Evolutionary conservation across 2,329 filamentous ascomycete species (phyloP).

Genomic region (Sporothrix brasiliensis): DNA sequence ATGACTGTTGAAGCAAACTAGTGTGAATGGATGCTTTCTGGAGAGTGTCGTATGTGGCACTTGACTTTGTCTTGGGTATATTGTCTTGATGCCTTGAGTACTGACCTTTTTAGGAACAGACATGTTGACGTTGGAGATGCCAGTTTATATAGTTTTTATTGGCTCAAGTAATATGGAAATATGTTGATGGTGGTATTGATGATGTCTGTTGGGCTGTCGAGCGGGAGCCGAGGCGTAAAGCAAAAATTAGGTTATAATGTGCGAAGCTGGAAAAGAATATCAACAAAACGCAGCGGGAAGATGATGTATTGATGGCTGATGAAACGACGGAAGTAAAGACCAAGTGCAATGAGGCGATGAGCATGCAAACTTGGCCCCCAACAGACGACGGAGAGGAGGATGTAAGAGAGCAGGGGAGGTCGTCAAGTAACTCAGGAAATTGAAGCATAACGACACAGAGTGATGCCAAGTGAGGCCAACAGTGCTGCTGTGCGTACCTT

Average conservation of each 20-base stretch:
- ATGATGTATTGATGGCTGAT: background rate
- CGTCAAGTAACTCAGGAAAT: background rate
- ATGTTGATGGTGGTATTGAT: background rate
- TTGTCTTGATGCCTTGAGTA: background rate
- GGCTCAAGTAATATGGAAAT: background rate
- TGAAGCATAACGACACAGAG: background rate
- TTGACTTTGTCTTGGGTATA: background rate
- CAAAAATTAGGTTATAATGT: background rate
- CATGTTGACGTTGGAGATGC: background rate
- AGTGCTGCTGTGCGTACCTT: too few species aligned
- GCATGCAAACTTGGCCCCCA: background rate
- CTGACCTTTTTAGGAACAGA: background rate
- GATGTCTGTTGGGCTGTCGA: background rate
- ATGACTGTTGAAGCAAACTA: background rate
- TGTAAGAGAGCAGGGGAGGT: background rate
- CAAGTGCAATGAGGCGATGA: background rate
- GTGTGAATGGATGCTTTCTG: too few species aligned
- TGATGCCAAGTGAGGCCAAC: background rate
- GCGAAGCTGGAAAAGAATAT: background rate
- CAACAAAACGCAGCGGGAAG: background rate
- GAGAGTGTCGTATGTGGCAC: background rate
- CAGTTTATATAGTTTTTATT: background rate
- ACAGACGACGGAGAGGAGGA: background rate
- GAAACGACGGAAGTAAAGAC: slow-evolving; percentile 12
- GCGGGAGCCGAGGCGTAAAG: background rate